Evolutionary conservation across 2,329 filamentous ascomycete species (phyloP), one percentile per base, ranked within the genome.

Genomic region (Hymenoscyphus occultus): DNA sequence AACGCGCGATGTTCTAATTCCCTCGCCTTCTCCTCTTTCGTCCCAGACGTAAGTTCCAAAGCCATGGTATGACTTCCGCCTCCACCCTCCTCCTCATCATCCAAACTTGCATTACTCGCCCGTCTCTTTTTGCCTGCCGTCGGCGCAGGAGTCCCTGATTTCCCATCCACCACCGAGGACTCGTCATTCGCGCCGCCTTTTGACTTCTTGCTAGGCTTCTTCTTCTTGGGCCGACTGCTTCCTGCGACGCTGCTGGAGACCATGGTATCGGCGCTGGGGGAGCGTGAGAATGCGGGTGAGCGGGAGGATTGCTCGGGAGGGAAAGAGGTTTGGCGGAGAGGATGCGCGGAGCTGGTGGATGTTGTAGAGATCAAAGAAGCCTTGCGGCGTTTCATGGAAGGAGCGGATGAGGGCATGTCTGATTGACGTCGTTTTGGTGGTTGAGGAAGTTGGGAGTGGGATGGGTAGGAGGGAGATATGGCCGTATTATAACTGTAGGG

Each of bases 241-340:
- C 75, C 78, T 75, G 83, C 82, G 58, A 83, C 84, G 59, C 86
- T 88, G 39, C 86, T 87, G 67, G 86, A 86, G 16, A 88, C 83
- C 56, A 86, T 79, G 9, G 78, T 82, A 65, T 90, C 88, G 60
- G 87, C 80, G 1, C 86, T 90, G 0, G 89, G 89, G 0, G 88
- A 91, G 16, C 89, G 84, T 0, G 85, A 82, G 2, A 84, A 86
- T 28, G 81, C 77, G 16, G 68, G 68, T 28, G 68, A 67, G 22
- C 64, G 51, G 12, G 64, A 65, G 57, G 77, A 77, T 62, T 85
- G 80, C 65, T 87, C 88, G 32, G 90, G 90, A 0, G 90, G 90
- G 74, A 93, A 95, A 0, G 90, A 92, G 4, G 92, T 93, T 73
- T 93, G 90, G 48, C 91, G 90, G 1, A 95, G 84, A 1, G 89